Evolutionary conservation across 495 filamentous ascomycete species (phyloP), one percentile per base, ranked within the genome.

Genomic region (Chaetomium cochliodes): DNA sequence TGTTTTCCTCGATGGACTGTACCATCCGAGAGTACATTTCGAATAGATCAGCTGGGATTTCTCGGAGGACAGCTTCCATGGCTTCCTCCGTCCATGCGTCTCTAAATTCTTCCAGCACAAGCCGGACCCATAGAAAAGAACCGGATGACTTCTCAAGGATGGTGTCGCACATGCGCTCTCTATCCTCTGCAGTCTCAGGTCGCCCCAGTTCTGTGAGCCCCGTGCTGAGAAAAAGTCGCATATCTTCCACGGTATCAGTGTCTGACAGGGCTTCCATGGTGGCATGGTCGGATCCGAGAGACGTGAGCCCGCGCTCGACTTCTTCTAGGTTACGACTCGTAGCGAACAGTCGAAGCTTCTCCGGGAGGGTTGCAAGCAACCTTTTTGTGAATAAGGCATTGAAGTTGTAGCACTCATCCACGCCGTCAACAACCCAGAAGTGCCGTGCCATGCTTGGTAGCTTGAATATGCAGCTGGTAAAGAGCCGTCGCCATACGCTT

Each of bases 121-220:
- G 70, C 5, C 69, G 65, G 0, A 58, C 47, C 76, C 76, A 78
- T 20, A 78, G 63, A 23, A 77, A 78, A 0, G 68, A 76, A 4
- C 76, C 76, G 0, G 60, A 62, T 0, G 76, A 72, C 15, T 73
- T 76, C 0, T n/a, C 20, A 2, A 78, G 41, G n/a, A 78, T 73
- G 30, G 69, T 71, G 1, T 71, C 69, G 44, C 67, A 72, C 65
- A 77, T 70, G 3, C 41, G 30, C 11, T 70, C 54, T 7, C 65
- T 51, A 18, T 64, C 60, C 18, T 59, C 60, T 7, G 49, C 51
- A 20, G 23, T 60, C 47, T 75, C 69, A 0, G 65, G 65, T 15
- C 57, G 57, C 1, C 49, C 58, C 1, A 75, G 54, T 25, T 73
- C 67, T 12, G 52, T 54, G 2, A 76, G 65, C 12, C 41, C 54